Conservation (phyloP, 202 grass and related monocot species). For the Alloteropsis angusta region DNA sequence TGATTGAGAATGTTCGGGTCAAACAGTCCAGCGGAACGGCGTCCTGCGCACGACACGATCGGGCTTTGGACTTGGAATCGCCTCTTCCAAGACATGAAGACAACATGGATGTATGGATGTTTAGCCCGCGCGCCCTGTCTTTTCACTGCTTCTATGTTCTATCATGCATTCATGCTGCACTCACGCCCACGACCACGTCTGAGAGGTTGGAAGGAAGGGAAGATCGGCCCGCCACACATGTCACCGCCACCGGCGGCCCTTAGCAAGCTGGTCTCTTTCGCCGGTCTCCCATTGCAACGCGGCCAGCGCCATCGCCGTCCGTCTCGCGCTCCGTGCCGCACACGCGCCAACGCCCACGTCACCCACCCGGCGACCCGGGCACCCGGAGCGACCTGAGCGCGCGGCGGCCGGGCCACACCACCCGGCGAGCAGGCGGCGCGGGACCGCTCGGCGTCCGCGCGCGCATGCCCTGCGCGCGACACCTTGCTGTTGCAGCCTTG, state of each 20-base stretch:
- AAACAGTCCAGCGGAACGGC: background rate
- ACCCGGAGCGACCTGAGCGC: background rate
- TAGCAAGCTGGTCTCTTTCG: background rate
- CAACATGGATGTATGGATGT: background rate
- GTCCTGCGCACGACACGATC: slow-evolving; percentile 11
- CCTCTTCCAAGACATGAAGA: background rate
- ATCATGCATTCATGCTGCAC: background rate
- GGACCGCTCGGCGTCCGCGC: background rate
- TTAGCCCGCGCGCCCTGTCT: background rate
- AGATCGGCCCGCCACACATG: background rate
- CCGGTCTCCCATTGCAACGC: background rate
- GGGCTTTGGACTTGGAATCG: background rate
- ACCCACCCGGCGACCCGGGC: background rate
- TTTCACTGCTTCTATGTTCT: background rate
- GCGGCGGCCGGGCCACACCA: background rate
- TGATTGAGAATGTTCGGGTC: background rate
- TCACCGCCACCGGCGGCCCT: background rate
- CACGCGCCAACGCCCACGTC: background rate
- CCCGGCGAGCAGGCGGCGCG: background rate
- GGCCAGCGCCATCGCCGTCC: background rate
- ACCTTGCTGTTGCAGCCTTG: background rate
- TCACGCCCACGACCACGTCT: background rate
- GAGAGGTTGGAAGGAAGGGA: background rate
- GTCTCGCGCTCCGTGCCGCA: slow-evolving; percentile 3
- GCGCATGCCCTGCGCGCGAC: slow-evolving; percentile 9